A percentile compares a stretch with the other conserved stretches of the same genome.
Evolutionary conservation across 2,329 filamentous ascomycete genomes (phyloP).

Genomic region (Diaporthe citri): DNA sequence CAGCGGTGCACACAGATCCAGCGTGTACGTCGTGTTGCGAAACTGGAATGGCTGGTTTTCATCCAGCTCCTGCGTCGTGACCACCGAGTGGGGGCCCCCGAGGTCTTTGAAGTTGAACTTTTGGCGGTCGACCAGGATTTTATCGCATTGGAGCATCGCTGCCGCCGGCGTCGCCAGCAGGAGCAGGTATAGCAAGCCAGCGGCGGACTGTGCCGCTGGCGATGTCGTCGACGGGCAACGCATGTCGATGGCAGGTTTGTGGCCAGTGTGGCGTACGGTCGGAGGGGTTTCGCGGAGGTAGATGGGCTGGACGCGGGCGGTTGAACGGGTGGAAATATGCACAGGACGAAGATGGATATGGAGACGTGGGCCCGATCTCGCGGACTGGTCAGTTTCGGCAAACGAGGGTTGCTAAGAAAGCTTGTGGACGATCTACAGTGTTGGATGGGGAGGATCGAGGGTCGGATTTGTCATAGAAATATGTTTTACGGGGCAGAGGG

Average conservation of each 20-base stretch:
- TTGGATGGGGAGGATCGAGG: neutral
- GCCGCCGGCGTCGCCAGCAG: constrained; percentile 53
- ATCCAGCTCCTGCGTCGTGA: constrained; percentile 63
- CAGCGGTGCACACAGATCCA: constrained; percentile 81
- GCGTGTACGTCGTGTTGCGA: constrained; percentile 83
- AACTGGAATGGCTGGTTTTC: constrained; percentile 60
- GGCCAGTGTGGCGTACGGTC: constrained; percentile 31
- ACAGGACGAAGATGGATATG: neutral
- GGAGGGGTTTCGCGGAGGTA: neutral
- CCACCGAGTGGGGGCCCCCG: constrained; percentile 76
- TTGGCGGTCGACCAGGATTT: constrained; percentile 69
- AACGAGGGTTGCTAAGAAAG: constrained; percentile 7
- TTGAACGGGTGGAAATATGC: neutral
- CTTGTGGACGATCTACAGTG: neutral
- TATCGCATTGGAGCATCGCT: constrained; percentile 71
- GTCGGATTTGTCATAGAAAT: constrained; percentile 20
- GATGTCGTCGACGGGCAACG: constrained; percentile 51
- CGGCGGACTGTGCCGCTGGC: constrained; percentile 49
- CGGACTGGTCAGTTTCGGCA: neutral
- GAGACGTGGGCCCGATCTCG: neutral
- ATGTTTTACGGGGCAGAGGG: neutral
- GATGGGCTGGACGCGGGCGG: neutral
- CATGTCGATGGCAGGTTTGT: constrained; percentile 49
- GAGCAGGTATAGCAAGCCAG: constrained; percentile 52
- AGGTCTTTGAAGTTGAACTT: constrained; percentile 75